Conservation (phyloP, 1,139 yeast genomes). For the Yamadazyma diddensiae region DNA sequence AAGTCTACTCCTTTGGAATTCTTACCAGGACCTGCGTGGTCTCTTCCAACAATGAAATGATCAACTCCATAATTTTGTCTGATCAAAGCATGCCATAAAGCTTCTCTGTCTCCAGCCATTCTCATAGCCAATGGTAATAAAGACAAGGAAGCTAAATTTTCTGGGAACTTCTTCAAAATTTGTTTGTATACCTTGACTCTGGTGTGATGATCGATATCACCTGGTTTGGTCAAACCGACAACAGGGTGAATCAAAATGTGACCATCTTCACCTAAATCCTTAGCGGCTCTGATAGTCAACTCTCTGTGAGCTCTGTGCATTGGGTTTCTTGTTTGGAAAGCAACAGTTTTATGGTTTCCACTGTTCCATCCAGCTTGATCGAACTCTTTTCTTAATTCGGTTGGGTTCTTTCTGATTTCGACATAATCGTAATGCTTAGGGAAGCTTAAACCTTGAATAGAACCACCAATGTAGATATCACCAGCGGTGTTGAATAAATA, state of each 20-base stretch:
- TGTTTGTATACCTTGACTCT: constrained; percentile 94
- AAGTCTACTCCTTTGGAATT: constrained; percentile 92
- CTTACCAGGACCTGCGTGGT: constrained; percentile 96
- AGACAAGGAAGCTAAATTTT: constrained; percentile 87
- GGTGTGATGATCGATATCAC: constrained; percentile 97
- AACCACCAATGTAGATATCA: constrained; percentile 86
- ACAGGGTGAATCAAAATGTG: constrained; percentile 94
- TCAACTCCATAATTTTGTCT: constrained; percentile 97
- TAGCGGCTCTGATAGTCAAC: constrained; percentile 90
- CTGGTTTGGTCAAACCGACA: constrained; percentile 95
- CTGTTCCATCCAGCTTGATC: constrained; percentile 69
- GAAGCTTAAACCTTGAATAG: constrained; percentile 74
- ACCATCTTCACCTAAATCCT: constrained; percentile 42
- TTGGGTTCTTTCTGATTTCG: constrained; percentile 84
- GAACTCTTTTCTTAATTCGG: constrained; percentile 85
- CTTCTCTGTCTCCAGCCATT: constrained; percentile 99
- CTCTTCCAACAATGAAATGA: constrained; percentile 96
- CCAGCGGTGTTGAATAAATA: constrained; percentile 75
- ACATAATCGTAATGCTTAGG: constrained; percentile 91
- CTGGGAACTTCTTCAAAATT: constrained; percentile 86
- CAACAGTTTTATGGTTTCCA: constrained; percentile 66
- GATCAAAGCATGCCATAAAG: constrained; percentile 96
- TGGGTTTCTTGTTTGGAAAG: constrained; percentile 97
- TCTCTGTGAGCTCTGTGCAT: constrained; percentile 99
- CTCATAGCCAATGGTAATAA: constrained; percentile 95